These are phyloP conservation scores for Cladophialophora chaetospira DNA, from an alignment of 2,329 filamentous ascomycete species.

Conservation along the genomic window DNA sequence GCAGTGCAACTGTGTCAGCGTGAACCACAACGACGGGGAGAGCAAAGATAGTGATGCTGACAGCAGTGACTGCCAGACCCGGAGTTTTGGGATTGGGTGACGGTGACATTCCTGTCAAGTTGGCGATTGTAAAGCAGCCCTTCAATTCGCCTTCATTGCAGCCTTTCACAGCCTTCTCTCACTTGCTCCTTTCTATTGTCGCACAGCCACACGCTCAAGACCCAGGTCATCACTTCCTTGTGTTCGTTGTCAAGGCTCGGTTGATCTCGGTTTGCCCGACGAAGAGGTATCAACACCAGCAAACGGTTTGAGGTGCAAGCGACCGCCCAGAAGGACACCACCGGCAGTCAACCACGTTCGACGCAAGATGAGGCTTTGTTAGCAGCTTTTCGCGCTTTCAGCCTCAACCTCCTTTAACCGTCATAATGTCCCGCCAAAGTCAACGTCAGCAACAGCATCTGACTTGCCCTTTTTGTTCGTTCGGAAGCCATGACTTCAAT, in stretches of 20 bases:
- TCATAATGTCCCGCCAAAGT: constrained; percentile 13
- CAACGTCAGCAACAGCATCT: constrained; percentile 14
- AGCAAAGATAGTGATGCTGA: neutral
- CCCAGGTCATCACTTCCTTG: too few species aligned
- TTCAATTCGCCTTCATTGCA: neutral
- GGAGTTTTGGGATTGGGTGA: constrained; percentile 3
- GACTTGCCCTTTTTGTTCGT: constrained; percentile 24
- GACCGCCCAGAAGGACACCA: neutral
- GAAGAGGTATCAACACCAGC: neutral
- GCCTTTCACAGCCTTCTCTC: neutral
- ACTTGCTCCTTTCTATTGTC: neutral
- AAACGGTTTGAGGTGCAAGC: neutral
- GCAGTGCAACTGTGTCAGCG: neutral
- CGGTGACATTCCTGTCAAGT: constrained; percentile 4
- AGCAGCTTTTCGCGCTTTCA: neutral
- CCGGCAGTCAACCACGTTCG: neutral
- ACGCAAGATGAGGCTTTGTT: neutral
- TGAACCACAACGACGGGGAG: neutral
- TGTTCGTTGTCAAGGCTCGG: too few species aligned
- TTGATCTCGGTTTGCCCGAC: neutral
- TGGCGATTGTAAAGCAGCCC: neutral
- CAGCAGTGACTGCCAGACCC: neutral
- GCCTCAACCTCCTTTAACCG: neutral
- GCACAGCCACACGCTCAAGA: neutral
- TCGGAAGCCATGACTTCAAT: constrained; percentile 20